phyloP scores from a whole-genome alignment of 2,329 filamentous ascomycete genomes.

The Nigrospora osmanthi region DNA sequence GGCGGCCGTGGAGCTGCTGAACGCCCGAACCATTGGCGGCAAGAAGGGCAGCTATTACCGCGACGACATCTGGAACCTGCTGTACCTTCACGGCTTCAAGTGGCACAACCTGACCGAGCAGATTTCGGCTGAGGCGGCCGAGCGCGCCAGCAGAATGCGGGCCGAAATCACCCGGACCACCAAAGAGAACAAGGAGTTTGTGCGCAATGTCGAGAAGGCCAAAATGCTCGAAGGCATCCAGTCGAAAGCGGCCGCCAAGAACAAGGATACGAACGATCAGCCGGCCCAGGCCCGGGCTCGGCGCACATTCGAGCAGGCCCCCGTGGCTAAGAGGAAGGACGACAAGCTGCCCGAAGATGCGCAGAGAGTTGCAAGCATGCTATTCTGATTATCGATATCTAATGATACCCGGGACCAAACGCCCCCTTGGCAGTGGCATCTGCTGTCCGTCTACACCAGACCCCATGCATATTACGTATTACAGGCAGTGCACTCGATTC shows the following conservation, averaged over 20 bases:
- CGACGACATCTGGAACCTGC: conserved; percentile 79
- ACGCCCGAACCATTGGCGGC: conserved; percentile 70
- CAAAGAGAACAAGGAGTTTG: conserved; percentile 75
- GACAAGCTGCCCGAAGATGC: conserved; percentile 19
- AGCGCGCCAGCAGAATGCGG: conserved; percentile 65
- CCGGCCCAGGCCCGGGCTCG: conserved; percentile 7
- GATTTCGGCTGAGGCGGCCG: conserved; percentile 74
- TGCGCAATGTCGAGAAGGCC: conserved; percentile 69
- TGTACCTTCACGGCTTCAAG: conserved; percentile 78
- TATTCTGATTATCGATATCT: conserved; percentile 15
- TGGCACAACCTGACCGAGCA: conserved; percentile 71
- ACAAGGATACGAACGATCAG: conserved; percentile 11
- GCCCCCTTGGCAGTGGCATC: not conserved
- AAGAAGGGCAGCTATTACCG: conserved; percentile 80
- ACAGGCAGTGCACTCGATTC: not conserved
- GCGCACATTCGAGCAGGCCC: conserved; percentile 20
- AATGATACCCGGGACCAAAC: conserved; percentile 16
- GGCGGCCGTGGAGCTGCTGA: conserved; percentile 66
- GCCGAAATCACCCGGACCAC: conserved; percentile 70
- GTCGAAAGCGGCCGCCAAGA: conserved; percentile 45
- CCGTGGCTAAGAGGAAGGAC: conserved; percentile 15
- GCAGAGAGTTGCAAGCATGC: conserved; percentile 19
- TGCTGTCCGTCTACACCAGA: not conserved
- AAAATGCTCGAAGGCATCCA: conserved; percentile 75
- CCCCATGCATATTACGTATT: not conserved